Conservation (phyloP, 2,329 filamentous ascomycete species). For the Alternaria consortialis region DNA sequence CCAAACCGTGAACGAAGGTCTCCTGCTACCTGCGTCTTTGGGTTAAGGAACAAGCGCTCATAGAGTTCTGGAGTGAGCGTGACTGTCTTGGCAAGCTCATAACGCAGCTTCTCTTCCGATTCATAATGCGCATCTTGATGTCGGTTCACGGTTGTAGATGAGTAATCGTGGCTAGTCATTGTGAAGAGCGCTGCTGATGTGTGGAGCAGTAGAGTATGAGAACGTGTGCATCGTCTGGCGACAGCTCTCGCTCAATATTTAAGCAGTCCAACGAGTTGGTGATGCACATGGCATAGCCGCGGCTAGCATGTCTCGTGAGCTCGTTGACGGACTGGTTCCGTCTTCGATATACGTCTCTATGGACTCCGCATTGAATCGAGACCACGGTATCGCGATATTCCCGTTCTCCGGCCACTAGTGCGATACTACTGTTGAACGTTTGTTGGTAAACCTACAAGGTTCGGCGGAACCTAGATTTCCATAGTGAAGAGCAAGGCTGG, state of each 20-base stretch:
- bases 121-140: slow-evolving; percentile 20
- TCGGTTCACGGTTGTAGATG: not conserved
- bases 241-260: not conserved
- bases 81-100: slow-evolving; percentile 23
- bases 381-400: not conserved
- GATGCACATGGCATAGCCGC: not conserved
- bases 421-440: not conserved
- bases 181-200: not conserved
- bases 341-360: not conserved
- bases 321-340: not conserved
- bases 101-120: slow-evolving; percentile 23
- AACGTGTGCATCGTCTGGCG: not conserved
- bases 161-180: not conserved
- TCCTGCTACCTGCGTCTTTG: slow-evolving; percentile 18
- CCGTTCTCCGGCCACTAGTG: not conserved
- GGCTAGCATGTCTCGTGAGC: not conserved
- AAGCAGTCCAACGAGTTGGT: not conserved
- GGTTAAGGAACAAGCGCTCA: slow-evolving; percentile 23
- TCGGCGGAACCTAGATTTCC: not conserved
- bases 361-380: not conserved
- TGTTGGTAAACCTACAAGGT: not conserved
- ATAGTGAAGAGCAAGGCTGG: not conserved
- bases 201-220: not conserved
- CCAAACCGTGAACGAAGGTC: slow-evolving; percentile 19
- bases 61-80: slow-evolving; percentile 29